Evolutionary conservation across 306 rosid species (phyloP).

Genomic region (Quercus rubra): DNA sequence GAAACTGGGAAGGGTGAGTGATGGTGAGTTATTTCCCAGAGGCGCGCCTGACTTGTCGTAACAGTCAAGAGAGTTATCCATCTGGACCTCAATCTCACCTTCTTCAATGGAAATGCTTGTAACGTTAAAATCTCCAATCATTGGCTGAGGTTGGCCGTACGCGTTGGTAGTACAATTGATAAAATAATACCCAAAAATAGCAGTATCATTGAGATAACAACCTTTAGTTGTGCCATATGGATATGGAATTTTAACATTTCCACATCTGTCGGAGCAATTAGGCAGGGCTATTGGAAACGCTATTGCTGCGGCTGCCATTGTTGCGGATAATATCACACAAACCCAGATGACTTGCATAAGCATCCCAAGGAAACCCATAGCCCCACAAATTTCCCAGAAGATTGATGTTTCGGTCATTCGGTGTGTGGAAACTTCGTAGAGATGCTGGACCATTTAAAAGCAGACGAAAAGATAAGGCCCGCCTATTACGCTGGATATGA

Average conservation of each 20-base stretch:
- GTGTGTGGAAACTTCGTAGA: too few species aligned
- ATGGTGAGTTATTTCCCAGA: rapidly evolving
- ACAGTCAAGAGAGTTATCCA: rapidly evolving
- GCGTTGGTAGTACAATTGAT: constrained; percentile 10
- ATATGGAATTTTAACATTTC: constrained; percentile 35
- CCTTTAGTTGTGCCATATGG: constrained; percentile 30
- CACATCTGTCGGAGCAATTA: constrained; percentile 28
- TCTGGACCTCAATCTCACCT: too few species aligned
- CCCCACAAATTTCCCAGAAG: too few species aligned
- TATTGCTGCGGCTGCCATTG: too few species aligned
- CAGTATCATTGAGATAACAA: background rate
- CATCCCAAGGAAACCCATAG: background rate
- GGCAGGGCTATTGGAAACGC: background rate
- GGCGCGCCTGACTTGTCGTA: too few species aligned
- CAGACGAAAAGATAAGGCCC: too few species aligned
- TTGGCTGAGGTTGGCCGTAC: background rate
- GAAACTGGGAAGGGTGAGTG: too few species aligned
- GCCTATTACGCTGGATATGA: too few species aligned
- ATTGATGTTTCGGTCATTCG: too few species aligned
- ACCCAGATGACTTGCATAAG: background rate
- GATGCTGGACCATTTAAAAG: too few species aligned
- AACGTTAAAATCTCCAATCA: rapidly evolving
- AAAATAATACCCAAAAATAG: background rate
- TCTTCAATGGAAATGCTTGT: background rate
- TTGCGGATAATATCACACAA: too few species aligned